Evolutionary conservation across 2,329 filamentous ascomycete species (phyloP).

Genomic region (Thielaviopsis euricoi): DNA sequence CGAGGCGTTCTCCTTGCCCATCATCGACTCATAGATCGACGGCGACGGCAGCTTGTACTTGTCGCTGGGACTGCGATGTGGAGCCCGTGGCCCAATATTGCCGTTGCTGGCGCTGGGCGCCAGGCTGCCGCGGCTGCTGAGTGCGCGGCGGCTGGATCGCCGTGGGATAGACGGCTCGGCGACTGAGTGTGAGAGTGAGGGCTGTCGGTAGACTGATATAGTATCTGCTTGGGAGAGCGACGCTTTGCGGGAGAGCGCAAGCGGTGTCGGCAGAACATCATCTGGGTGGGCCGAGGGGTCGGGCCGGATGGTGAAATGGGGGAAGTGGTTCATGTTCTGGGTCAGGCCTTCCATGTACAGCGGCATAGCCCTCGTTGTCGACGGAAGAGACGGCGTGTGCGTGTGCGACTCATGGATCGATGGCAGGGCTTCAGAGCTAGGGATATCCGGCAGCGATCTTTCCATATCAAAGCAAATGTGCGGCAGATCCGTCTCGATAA

Average conservation of each 20-base stretch:
- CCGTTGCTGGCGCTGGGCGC: background rate
- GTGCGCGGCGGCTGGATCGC: background rate
- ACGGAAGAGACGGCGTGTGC: conserved; percentile 2
- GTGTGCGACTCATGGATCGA: conserved; percentile 5
- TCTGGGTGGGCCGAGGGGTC: conserved; percentile 4
- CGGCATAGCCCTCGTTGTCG: background rate
- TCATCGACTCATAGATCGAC: conserved; percentile 2
- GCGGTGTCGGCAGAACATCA: background rate
- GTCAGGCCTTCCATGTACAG: background rate
- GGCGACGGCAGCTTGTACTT: conserved; percentile 1
- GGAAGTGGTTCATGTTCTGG: background rate
- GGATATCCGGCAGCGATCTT: conserved; percentile 7
- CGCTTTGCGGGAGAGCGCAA: conserved; percentile 5
- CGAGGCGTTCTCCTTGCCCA: conserved; percentile 9
- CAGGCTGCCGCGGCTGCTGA: background rate
- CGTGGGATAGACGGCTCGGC: conserved; percentile 1
- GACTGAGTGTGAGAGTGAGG: background rate
- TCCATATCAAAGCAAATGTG: conserved; percentile 3
- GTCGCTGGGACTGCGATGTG: background rate
- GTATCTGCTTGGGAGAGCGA: conserved; percentile 5
- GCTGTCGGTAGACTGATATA: background rate
- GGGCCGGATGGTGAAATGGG: conserved; percentile 3
- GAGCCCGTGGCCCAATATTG: conserved; percentile 2
- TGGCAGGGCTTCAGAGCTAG: conserved; percentile 11
- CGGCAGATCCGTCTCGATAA: conserved; percentile 1